Evolutionary conservation across 768 basidiomycete genomes (phyloP).

Genomic region (Boletus vinaceobasis): DNA sequence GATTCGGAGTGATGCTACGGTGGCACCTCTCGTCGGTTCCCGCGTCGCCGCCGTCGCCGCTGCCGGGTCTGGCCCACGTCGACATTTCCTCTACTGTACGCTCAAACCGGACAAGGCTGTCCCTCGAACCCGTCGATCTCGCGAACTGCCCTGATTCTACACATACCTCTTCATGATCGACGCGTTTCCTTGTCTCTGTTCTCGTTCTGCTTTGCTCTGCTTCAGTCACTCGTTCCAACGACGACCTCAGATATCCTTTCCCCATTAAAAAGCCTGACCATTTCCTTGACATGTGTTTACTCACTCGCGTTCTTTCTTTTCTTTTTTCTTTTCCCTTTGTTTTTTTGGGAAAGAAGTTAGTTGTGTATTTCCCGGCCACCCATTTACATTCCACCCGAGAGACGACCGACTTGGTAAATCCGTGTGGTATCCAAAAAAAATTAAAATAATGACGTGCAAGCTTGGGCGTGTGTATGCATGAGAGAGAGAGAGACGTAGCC

Average conservation of each 20-base stretch:
- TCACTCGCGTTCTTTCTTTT: background rate
- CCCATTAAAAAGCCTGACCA: background rate
- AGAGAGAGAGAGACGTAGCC: background rate
- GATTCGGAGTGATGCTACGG: conserved; percentile 67
- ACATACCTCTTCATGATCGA: background rate
- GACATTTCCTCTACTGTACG: conserved; percentile 82
- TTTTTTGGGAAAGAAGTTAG: background rate
- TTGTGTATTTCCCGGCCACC: background rate
- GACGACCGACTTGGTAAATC: conserved; percentile 3
- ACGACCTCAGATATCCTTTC: background rate
- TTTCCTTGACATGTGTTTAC: background rate
- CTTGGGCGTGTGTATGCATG: background rate
- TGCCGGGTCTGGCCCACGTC: conserved; percentile 67
- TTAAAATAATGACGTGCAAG: background rate
- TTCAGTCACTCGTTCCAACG: background rate
- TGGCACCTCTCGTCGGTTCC: conserved; percentile 53
- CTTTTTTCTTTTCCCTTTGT: background rate
- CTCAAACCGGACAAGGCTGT: conserved; percentile 56
- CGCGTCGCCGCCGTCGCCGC: conserved; percentile 60
- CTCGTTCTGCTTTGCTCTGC: too few relatives aligned
- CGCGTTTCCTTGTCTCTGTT: too few relatives aligned
- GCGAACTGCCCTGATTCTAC: conserved; percentile 26
- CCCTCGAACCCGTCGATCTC: conserved; percentile 44
- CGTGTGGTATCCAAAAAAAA: conserved; percentile 18
- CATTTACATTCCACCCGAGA: background rate